Percentiles rank a stretch among this genome's conserved stretches.
Conservation (phyloP, 2,329 filamentous ascomycete species). For the Exophiala xenobiotica region DNA sequence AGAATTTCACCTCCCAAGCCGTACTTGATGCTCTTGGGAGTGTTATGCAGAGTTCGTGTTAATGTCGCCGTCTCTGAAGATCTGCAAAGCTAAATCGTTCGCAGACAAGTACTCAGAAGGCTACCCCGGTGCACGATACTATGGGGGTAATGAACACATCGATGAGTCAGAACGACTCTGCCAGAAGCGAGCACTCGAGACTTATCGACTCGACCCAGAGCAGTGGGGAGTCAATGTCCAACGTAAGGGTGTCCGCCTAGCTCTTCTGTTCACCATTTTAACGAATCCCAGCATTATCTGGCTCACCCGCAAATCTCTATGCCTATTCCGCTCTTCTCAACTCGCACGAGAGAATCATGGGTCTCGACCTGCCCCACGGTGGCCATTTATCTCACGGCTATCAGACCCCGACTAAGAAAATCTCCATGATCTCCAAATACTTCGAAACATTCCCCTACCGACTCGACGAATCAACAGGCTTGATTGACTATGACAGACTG, state of each 20-base stretch:
- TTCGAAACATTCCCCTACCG: slow-evolving; percentile 98
- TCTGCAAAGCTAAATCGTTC: not conserved
- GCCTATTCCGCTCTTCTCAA: slow-evolving; percentile 95
- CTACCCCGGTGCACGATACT: slow-evolving; percentile 97
- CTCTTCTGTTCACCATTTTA: slow-evolving; percentile 5
- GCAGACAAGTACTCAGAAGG: slow-evolving; percentile 96
- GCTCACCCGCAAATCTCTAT: slow-evolving; percentile 94
- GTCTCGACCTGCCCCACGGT: slow-evolving; percentile 91
- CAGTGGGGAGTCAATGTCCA: slow-evolving; percentile 99
- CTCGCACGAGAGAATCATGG: slow-evolving; percentile 94
- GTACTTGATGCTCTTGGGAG: slow-evolving; percentile 96
- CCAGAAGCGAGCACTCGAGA: slow-evolving; percentile 87
- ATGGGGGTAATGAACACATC: slow-evolving; percentile 98
- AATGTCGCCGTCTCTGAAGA: not conserved
- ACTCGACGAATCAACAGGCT: slow-evolving; percentile 81
- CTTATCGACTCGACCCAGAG: slow-evolving; percentile 79
- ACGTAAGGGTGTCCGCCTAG: slow-evolving; percentile 45
- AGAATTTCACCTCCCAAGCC: slow-evolving; percentile 98
- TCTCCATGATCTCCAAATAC: slow-evolving; percentile 98
- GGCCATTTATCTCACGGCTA: slow-evolving; percentile 96
- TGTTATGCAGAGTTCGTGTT: slow-evolving; percentile 70
- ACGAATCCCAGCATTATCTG: slow-evolving; percentile 60
- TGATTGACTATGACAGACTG: slow-evolving; percentile 92
- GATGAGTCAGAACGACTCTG: slow-evolving; percentile 93
- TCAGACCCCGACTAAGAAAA: slow-evolving; percentile 89